Percentiles rank a stretch among this genome's conserved stretches.
Evolutionary conservation across 2,329 filamentous ascomycete species (phyloP).

Genomic region (Colletotrichum musicola): DNA sequence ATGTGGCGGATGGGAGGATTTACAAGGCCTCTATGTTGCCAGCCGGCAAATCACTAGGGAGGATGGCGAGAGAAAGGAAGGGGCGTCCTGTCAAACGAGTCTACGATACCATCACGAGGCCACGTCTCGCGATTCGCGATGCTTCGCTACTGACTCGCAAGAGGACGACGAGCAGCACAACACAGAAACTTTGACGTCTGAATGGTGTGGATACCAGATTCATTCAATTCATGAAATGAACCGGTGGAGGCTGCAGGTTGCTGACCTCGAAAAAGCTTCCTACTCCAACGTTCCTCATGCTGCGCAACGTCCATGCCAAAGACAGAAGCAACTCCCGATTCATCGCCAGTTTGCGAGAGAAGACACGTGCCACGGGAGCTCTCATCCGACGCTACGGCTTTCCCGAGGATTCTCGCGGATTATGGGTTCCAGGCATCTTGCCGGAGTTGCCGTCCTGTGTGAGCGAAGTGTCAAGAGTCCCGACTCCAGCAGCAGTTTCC

Average conservation of each 20-base stretch:
- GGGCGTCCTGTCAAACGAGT: neutral
- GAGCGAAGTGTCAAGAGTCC: too few species aligned
- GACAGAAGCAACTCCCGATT: too few species aligned
- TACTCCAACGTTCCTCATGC: conserved; percentile 3
- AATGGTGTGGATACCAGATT: conserved; percentile 1
- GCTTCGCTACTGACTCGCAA: conserved; percentile 11
- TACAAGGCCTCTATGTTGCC: too few species aligned
- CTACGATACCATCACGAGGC: conserved; percentile 4
- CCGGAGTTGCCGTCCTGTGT: too few species aligned
- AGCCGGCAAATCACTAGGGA: too few species aligned
- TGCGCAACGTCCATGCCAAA: neutral
- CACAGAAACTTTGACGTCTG: neutral
- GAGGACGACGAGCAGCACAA: neutral
- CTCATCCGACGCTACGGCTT: too few species aligned
- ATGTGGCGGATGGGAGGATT: too few species aligned
- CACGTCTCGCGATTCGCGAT: conserved; percentile 4
- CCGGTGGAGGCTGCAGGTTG: conserved; percentile 2
- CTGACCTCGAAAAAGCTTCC: neutral
- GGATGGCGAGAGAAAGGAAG: neutral
- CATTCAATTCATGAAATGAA: conserved; percentile 4
- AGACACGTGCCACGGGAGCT: too few species aligned
- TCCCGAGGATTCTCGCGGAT: too few species aligned
- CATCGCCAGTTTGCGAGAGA: too few species aligned
- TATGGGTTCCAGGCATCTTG: too few species aligned
- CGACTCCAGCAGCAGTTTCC: too few species aligned